phyloP scores from a whole-genome alignment of 257 asterid genomes.

The Prunella vulgaris region DNA sequence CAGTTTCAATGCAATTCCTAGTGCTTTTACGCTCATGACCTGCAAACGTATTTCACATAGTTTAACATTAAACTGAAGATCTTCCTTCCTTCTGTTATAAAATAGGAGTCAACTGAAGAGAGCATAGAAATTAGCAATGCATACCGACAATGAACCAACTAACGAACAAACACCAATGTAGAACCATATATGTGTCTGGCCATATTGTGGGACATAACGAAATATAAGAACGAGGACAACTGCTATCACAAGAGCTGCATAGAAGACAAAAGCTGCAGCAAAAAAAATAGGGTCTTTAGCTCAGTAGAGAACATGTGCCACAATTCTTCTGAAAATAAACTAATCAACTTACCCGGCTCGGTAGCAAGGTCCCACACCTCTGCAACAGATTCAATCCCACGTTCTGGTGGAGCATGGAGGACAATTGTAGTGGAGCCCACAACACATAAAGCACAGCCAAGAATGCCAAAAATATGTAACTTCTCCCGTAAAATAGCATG shows the following conservation, averaged over 20 bases:
- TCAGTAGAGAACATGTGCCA: constrained; percentile 17
- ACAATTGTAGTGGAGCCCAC: constrained; percentile 96
- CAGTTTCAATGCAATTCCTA: constrained; percentile 91
- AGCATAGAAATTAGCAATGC: constrained; percentile 23
- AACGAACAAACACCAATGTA: constrained; percentile 72
- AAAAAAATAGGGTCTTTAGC: constrained; percentile 21
- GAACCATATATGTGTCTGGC: constrained; percentile 77
- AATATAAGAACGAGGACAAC: constrained; percentile 48
- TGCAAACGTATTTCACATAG: constrained; percentile 29
- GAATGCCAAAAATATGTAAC: constrained; percentile 84
- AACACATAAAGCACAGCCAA: constrained; percentile 95
- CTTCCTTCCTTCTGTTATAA: neutral
- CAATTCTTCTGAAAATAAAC: neutral
- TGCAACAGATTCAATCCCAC: constrained; percentile 76
- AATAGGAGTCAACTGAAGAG: constrained; percentile 12
- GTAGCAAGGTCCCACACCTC: constrained; percentile 99
- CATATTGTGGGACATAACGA: constrained; percentile 60
- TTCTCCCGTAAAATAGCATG: constrained; percentile 77
- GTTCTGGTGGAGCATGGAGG: constrained; percentile 96
- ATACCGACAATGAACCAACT: constrained; percentile 87
- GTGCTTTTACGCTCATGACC: constrained; percentile 98
- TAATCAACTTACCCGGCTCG: constrained; percentile 66
- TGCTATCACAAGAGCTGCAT: constrained; percentile 53
- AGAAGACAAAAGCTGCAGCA: constrained; percentile 61
- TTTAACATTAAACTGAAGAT: constrained; percentile 9